Conservation (phyloP, 176 grass and related monocot species). For the Puccinellia tenuiflora region DNA sequence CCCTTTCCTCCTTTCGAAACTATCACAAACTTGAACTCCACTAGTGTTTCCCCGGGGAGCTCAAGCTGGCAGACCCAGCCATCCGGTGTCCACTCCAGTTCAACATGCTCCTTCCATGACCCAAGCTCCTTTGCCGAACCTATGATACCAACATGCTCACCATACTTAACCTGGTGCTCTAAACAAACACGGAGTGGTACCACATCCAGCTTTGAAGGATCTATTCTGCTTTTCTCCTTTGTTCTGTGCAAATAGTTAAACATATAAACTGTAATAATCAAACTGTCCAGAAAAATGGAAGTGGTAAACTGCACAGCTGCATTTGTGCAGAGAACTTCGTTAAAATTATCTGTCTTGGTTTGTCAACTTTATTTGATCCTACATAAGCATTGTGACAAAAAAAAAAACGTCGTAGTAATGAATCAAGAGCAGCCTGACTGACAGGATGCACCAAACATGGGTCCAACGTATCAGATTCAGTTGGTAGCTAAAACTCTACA, state of each 20-base stretch:
- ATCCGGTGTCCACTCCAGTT: slow-evolving; percentile 64
- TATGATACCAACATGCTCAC: slow-evolving; percentile 72
- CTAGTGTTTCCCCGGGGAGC: slow-evolving; percentile 31
- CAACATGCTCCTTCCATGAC: slow-evolving; percentile 58
- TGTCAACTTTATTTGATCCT: background rate
- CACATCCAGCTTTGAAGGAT: slow-evolving; percentile 18
- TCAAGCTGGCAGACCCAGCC: slow-evolving; percentile 73
- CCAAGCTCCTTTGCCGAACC: slow-evolving; percentile 74
- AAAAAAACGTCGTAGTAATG: background rate
- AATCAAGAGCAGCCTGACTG: background rate
- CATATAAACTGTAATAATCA: background rate
- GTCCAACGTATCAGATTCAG: background rate
- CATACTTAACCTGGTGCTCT: slow-evolving; percentile 83
- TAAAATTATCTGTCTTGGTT: background rate
- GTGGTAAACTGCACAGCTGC: background rate
- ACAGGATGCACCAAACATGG: background rate
- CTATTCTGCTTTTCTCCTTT: slow-evolving; percentile 32
- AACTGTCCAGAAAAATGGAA: slow-evolving; percentile 5
- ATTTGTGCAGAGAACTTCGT: background rate
- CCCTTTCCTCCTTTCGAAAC: slow-evolving; percentile 47
- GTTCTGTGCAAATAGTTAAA: slow-evolving; percentile 31
- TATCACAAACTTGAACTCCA: slow-evolving; percentile 91
- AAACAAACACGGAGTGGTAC: slow-evolving; percentile 49
- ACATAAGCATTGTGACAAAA: background rate
- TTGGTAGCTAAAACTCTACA: background rate